Conservation (phyloP, 2,329 filamentous ascomycete species). For the Colletotrichum sp. region DNA sequence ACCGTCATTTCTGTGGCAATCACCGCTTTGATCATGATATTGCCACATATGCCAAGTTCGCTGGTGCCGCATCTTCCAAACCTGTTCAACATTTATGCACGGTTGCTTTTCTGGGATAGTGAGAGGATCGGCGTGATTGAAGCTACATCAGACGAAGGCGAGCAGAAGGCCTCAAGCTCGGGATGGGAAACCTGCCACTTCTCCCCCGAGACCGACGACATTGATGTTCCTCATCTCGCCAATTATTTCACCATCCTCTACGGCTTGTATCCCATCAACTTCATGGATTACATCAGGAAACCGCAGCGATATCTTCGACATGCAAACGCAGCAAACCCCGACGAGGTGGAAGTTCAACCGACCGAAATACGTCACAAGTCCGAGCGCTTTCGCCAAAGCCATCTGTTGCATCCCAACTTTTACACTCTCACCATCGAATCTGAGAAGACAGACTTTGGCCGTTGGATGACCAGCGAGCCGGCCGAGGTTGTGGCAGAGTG, state of each 20-base stretch:
- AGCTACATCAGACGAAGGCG: slow-evolving; percentile 41
- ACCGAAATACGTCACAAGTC: slow-evolving; percentile 78
- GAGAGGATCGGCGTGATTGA: slow-evolving; percentile 47
- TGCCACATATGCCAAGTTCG: slow-evolving; percentile 80
- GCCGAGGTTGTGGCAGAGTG: slow-evolving; percentile 82
- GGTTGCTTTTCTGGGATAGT: slow-evolving; percentile 79
- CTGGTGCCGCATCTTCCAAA: slow-evolving; percentile 71
- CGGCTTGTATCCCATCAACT: slow-evolving; percentile 83
- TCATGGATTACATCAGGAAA: slow-evolving; percentile 85
- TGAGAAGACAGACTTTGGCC: slow-evolving; percentile 75
- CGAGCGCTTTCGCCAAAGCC: slow-evolving; percentile 73
- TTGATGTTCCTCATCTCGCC: slow-evolving; percentile 68
- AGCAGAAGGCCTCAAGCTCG: slow-evolving; percentile 34
- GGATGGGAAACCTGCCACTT: slow-evolving; percentile 70
- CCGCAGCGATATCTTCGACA: slow-evolving; percentile 79
- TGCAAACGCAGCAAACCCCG: slow-evolving; percentile 69
- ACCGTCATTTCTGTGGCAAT: slow-evolving; percentile 77
- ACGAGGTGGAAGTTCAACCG: slow-evolving; percentile 79
- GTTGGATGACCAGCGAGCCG: slow-evolving; percentile 81
- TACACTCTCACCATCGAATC: slow-evolving; percentile 80
- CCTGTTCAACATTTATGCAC: slow-evolving; percentile 81
- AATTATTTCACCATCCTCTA: slow-evolving; percentile 85
- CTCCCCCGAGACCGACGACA: slow-evolving; percentile 65
- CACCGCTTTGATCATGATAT: slow-evolving; percentile 78
- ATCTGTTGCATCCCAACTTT: slow-evolving; percentile 84